Conservation (phyloP, 805 yeast genomes). For the Phaffomyces opuntiae region DNA sequence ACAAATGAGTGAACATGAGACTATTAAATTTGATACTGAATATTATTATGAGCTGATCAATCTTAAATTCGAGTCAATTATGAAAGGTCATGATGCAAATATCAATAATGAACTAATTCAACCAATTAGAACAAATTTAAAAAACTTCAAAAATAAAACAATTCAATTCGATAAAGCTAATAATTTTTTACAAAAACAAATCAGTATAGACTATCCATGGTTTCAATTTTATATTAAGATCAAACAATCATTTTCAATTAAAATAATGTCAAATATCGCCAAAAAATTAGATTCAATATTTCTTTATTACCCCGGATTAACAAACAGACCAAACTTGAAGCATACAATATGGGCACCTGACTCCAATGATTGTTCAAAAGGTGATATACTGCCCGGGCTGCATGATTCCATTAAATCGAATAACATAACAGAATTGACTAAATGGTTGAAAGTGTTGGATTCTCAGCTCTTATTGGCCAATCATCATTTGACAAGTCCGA, state of each 20-base stretch:
- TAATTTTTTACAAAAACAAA: slow-evolving; percentile 39
- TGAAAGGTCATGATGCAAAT: background rate
- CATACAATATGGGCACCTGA: slow-evolving; percentile 61
- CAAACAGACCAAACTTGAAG: slow-evolving; percentile 51
- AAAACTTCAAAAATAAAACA: slow-evolving; percentile 2
- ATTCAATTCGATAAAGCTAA: slow-evolving; percentile 39
- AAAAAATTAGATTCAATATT: slow-evolving; percentile 14
- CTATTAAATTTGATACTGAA: slow-evolving; percentile 39
- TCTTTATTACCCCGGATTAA: slow-evolving; percentile 38
- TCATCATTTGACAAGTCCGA: background rate
- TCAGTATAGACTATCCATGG: slow-evolving; percentile 72
- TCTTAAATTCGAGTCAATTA: background rate
- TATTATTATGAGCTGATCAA: slow-evolving; percentile 24
- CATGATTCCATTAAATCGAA: slow-evolving; percentile 43
- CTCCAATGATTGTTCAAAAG: slow-evolving; percentile 40
- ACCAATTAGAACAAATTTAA: background rate
- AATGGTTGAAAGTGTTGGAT: slow-evolving; percentile 7
- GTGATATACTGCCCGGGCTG: slow-evolving; percentile 53
- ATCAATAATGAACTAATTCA: background rate
- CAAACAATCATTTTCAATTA: slow-evolving; percentile 48
- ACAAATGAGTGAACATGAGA: slow-evolving; percentile 49
- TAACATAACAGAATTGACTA: slow-evolving; percentile 30
- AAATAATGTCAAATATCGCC: slow-evolving; percentile 42
- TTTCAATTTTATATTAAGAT: slow-evolving; percentile 55
- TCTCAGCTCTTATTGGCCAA: slow-evolving; percentile 4